Percentiles rank a stretch among this genome's conserved stretches.
These are phyloP conservation scores for Odontarrhena argentea DNA, from an alignment of 345 rosid species.

Conservation along the genomic window DNA sequence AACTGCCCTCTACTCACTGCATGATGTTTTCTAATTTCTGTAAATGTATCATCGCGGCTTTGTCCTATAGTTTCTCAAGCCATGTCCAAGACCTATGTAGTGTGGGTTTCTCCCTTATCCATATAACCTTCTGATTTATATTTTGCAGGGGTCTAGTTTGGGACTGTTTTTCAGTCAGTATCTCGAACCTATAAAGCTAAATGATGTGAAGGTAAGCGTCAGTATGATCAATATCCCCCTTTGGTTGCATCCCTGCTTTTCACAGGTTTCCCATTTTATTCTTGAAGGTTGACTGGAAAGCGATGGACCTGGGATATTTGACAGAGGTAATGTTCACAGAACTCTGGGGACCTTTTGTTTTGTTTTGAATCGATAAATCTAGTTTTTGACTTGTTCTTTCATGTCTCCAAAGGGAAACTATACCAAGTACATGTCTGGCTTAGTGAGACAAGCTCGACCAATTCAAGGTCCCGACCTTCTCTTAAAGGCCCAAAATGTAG, in stretches of 20 bases:
- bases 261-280: conserved; percentile 31
- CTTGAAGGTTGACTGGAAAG: conserved; percentile 86
- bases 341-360: background rate
- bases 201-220: conserved; percentile 68
- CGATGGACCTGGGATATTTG: conserved; percentile 83
- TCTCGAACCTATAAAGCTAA: conserved; percentile 90
- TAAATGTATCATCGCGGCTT: conserved; percentile 26
- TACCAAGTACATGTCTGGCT: conserved; percentile 56
- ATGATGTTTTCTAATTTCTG: conserved; percentile 23
- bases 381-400: conserved; percentile 25
- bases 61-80: conserved; percentile 16
- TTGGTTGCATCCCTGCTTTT: conserved; percentile 23
- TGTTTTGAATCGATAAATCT: conserved; percentile 20
- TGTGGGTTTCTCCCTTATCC: background rate
- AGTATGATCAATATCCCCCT: conserved; percentile 15
- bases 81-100: conserved; percentile 1
- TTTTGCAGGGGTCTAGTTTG: conserved; percentile 87
- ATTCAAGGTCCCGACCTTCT: conserved; percentile 66
- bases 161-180: conserved; percentile 90
- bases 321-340: conserved; percentile 59
- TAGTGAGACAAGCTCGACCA: conserved; percentile 70
- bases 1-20: background rate
- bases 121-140: conserved; percentile 17
- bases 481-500: conserved; percentile 62
- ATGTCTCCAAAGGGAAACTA: conserved; percentile 65